Conservation (phyloP, 345 rosid species). For the Eucalyptus albens region DNA sequence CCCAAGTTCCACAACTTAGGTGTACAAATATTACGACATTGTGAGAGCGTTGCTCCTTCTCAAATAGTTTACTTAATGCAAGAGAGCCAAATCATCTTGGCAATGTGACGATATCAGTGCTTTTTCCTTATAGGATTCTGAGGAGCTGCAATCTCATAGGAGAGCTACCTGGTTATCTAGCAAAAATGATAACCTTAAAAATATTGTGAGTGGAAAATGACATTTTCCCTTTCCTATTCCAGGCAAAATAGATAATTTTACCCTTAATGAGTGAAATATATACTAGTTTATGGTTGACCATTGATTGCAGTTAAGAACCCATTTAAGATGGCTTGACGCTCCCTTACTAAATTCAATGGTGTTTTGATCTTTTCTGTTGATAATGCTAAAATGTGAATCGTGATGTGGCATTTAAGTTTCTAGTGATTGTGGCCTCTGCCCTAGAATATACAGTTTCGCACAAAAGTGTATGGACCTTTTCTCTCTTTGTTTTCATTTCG, state of each 20-base stretch:
- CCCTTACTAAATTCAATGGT: background rate
- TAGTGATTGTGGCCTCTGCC: background rate
- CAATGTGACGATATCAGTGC: background rate
- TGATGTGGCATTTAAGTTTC: background rate
- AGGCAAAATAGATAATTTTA: background rate
- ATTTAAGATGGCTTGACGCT: background rate
- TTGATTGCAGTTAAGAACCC: background rate
- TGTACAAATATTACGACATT: background rate
- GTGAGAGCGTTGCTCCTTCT: background rate
- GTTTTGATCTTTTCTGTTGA: background rate
- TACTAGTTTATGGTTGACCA: background rate
- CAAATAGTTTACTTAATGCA: background rate
- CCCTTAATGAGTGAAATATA: background rate
- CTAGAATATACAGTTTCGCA: fast-evolving
- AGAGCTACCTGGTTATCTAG: conserved; percentile 25
- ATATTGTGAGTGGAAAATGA: conserved; percentile 20
- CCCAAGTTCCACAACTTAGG: background rate
- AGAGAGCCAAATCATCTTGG: background rate
- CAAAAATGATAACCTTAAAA: background rate
- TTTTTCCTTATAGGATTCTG: conserved; percentile 17
- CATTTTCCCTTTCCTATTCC: background rate
- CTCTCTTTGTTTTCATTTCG: background rate
- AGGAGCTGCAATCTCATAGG: conserved; percentile 50
- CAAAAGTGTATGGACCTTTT: background rate
- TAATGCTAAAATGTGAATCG: background rate